Percentiles rank a stretch among this genome's conserved stretches.
Conservation (phyloP, 495 filamentous ascomycete species). For the Neurospora sp. region DNA sequence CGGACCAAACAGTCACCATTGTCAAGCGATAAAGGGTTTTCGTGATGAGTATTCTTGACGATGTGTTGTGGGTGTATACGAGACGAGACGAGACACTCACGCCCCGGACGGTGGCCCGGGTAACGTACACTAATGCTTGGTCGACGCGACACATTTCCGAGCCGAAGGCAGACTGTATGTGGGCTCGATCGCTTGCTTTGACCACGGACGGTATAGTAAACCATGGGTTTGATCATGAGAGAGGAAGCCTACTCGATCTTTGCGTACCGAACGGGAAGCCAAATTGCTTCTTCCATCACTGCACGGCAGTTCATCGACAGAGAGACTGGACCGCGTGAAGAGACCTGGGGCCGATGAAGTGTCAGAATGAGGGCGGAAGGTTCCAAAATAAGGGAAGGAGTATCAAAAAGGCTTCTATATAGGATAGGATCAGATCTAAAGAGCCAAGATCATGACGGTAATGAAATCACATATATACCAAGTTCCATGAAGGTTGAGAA, state of each 20-base stretch:
- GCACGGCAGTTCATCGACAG: not conserved
- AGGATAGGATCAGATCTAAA: not conserved
- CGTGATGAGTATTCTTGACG: not conserved
- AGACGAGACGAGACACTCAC: not conserved
- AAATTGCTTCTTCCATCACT: not conserved
- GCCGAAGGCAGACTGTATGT: not conserved
- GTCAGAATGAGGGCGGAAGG: not conserved
- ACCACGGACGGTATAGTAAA: not conserved
- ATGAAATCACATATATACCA: not conserved
- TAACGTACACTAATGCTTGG: not conserved
- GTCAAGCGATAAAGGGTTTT: slow-evolving; percentile 65
- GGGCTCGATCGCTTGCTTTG: not conserved
- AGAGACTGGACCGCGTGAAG: not conserved
- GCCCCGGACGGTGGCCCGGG: not conserved
- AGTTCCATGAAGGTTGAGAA: not conserved
- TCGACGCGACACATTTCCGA: not conserved
- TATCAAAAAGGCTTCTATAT: not conserved
- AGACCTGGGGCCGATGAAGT: not conserved
- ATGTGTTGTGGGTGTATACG: not conserved
- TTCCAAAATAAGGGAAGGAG: not conserved
- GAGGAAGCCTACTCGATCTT: not conserved
- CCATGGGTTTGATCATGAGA: not conserved
- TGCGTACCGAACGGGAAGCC: not conserved
- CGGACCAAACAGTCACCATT: slow-evolving; percentile 63
- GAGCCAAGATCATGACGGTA: not conserved